Percentiles rank a stretch among this genome's conserved stretches.
Conservation (phyloP, 371 early-diverging fungal genomes). For the Mucor mucedo region DNA sequence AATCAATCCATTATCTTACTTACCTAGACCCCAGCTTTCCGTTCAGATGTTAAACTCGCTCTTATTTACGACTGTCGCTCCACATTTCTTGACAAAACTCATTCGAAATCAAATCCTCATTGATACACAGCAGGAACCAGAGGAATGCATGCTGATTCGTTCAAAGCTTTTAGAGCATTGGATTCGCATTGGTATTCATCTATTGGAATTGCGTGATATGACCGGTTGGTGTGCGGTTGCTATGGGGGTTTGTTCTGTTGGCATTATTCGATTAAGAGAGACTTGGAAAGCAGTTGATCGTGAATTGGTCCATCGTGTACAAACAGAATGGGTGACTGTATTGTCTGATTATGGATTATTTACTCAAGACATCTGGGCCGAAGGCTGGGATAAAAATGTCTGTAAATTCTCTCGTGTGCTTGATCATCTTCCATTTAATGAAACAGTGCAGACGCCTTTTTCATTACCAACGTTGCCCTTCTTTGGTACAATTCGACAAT, state of each 20-base stretch:
- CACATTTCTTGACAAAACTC: slow-evolving; percentile 77
- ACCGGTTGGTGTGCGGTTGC: slow-evolving; percentile 79
- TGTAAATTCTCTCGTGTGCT: too few relatives aligned
- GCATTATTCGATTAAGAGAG: slow-evolving; percentile 73
- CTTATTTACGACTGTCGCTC: slow-evolving; percentile 57
- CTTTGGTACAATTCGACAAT: slow-evolving; percentile 50
- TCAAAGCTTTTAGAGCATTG: slow-evolving; percentile 74
- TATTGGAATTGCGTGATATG: slow-evolving; percentile 69
- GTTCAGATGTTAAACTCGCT: slow-evolving; percentile 52
- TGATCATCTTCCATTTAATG: too few relatives aligned
- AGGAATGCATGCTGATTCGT: slow-evolving; percentile 37
- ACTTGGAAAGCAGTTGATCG: slow-evolving; percentile 75
- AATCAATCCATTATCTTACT: slow-evolving; percentile 40
- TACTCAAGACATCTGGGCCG: slow-evolving; percentile 39
- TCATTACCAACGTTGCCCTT: slow-evolving; percentile 32
- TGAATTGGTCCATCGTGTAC: slow-evolving; percentile 52
- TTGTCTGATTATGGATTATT: slow-evolving; percentile 60
- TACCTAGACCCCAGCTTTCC: slow-evolving; percentile 45
- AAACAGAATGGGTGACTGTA: slow-evolving; percentile 62
- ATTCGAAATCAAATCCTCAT: slow-evolving; percentile 74
- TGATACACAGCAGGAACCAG: slow-evolving; percentile 63
- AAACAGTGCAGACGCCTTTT: too few relatives aligned
- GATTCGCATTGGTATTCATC: slow-evolving; percentile 68
- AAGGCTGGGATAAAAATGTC: slow-evolving; percentile 27
- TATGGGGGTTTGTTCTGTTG: slow-evolving; percentile 74